These are phyloP conservation scores for Aspergillus avenaceus DNA, from an alignment of 495 filamentous ascomycete species.

Conservation along the genomic window DNA sequence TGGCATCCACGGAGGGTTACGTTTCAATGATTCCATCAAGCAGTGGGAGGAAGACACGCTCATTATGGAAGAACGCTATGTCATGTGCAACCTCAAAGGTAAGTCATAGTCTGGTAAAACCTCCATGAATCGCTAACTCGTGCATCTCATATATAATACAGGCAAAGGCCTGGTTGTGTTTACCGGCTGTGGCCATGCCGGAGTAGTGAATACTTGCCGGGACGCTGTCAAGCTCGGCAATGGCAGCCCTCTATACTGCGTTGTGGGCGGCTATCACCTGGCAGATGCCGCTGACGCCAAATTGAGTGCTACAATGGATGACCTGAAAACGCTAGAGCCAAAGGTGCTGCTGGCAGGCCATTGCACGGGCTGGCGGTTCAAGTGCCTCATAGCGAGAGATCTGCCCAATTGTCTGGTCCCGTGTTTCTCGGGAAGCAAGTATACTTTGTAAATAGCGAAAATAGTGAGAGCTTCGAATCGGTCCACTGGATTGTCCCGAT, in stretches of 20 bases:
- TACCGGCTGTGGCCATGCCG: constrained; percentile 44
- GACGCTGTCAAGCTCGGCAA: constrained; percentile 30
- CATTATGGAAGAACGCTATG: constrained; percentile 42
- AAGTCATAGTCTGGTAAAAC: too few relatives aligned
- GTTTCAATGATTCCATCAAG: constrained; percentile 21
- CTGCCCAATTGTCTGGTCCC: constrained; percentile 7
- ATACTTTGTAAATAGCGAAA: constrained; percentile 7
- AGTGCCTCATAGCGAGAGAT: constrained; percentile 40
- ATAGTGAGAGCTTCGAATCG: too few relatives aligned
- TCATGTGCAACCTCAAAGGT: constrained; percentile 45
- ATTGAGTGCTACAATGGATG: constrained; percentile 29
- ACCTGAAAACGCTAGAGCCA: constrained; percentile 32
- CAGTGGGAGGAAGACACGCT: constrained; percentile 38
- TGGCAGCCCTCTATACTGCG: constrained; percentile 32
- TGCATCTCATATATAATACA: neutral
- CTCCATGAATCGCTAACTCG: too few relatives aligned
- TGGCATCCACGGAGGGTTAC: constrained; percentile 31
- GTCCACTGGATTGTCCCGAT: too few relatives aligned
- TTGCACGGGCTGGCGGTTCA: constrained; percentile 47
- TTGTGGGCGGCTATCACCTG: constrained; percentile 47
- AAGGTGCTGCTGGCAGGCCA: constrained; percentile 42
- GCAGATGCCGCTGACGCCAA: constrained; percentile 31
- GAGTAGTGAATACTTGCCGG: constrained; percentile 38
- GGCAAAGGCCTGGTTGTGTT: constrained; percentile 44
- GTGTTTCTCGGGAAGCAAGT: constrained; percentile 11